These are phyloP conservation scores for Allantophomopsis cytisporea DNA, from an alignment of 2,329 filamentous ascomycete genomes.

Conservation along the genomic window DNA sequence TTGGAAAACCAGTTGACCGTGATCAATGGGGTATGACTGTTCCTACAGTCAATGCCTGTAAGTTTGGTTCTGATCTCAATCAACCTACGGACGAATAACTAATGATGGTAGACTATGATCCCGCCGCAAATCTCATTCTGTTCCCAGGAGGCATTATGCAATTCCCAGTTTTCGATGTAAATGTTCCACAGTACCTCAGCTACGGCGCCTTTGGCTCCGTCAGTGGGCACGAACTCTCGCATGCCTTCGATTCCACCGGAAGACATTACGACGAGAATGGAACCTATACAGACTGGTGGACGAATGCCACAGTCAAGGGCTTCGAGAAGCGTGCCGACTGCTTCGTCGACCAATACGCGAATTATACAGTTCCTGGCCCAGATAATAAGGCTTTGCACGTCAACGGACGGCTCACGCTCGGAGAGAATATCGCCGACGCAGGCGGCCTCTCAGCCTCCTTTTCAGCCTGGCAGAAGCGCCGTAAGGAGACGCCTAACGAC, in stretches of 20 bases:
- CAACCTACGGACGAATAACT: too few species aligned
- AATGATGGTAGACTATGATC: constrained; percentile 33
- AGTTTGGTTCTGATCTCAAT: too few species aligned
- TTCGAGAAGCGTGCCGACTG: constrained; percentile 48
- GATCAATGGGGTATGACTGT: constrained; percentile 47
- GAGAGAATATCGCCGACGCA: constrained; percentile 61
- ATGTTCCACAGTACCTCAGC: constrained; percentile 48
- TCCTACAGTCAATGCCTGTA: constrained; percentile 46
- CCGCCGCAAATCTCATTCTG: constrained; percentile 51
- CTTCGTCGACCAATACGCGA: constrained; percentile 53
- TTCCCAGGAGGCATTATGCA: constrained; percentile 61
- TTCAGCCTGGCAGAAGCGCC: constrained; percentile 49
- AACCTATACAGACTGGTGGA: constrained; percentile 56
- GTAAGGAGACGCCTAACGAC: constrained; percentile 33
- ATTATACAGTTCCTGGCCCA: constrained; percentile 42
- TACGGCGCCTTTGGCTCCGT: constrained; percentile 59
- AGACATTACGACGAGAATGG: constrained; percentile 51
- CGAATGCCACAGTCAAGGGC: constrained; percentile 38
- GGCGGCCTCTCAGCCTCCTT: constrained; percentile 51
- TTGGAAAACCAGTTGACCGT: constrained; percentile 46
- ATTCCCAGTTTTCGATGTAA: constrained; percentile 48
- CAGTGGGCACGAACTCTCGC: constrained; percentile 55
- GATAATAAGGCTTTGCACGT: constrained; percentile 44
- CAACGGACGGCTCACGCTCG: constrained; percentile 48
- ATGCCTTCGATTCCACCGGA: constrained; percentile 56